Evolutionary conservation across 1,284 basidiomycete genomes (phyloP).

Genomic region (Ganoderma lingzhi): DNA sequence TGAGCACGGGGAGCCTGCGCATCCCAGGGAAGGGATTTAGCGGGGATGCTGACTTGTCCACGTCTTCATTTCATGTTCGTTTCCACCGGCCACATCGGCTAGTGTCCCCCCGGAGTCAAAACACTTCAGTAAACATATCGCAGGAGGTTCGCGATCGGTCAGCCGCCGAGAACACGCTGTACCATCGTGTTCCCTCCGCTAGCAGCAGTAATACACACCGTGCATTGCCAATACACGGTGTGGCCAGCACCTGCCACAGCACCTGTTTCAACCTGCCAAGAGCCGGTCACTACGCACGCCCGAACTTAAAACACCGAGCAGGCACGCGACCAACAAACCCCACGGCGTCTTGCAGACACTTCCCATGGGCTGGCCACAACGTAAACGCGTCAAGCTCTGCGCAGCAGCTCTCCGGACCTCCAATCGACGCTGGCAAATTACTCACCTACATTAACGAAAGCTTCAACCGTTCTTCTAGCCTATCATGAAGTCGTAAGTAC

Average conservation of each 20-base stretch:
- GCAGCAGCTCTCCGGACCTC: not conserved
- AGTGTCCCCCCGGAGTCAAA: not conserved
- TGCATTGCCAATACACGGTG: not conserved
- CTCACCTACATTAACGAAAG: not conserved
- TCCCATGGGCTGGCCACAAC: constrained; percentile 1
- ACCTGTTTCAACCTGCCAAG: not conserved
- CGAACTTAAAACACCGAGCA: constrained; percentile 3
- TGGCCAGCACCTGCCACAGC: constrained; percentile 5
- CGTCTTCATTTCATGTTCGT: not conserved
- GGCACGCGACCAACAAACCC: constrained; percentile 2
- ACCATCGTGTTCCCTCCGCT: not conserved
- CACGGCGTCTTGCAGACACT: constrained; percentile 1
- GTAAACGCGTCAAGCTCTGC: not conserved
- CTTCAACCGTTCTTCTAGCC: not conserved
- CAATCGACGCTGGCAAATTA: not conserved
- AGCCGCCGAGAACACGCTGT: not conserved
- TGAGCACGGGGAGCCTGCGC: not conserved
- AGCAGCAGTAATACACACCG: not conserved
- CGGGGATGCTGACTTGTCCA: constrained; percentile 3
- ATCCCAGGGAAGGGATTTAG: not conserved
- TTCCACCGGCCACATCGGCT: not conserved
- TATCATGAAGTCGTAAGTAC: not conserved
- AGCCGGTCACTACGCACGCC: not conserved
- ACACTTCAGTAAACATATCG: not conserved
- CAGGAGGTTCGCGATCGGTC: not conserved